Conservation (phyloP, 805 yeast species). For the Kuraishia piskuri region DNA sequence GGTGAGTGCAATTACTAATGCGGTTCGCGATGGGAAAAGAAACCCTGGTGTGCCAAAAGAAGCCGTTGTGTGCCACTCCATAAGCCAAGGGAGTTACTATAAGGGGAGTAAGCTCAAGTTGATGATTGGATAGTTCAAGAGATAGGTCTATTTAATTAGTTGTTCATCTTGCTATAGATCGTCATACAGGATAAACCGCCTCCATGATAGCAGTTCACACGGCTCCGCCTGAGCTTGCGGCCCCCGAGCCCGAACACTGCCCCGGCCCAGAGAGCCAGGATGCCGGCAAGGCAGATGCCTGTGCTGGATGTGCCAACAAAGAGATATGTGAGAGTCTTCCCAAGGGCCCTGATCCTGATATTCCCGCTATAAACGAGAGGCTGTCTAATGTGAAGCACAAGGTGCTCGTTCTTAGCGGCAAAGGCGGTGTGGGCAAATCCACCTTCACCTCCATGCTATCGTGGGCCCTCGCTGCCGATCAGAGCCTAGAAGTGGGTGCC, state of each 20-base stretch:
- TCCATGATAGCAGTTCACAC: not conserved
- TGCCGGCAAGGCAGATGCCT: constrained; percentile 93
- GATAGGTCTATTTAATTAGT: too few species aligned
- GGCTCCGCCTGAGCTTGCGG: constrained; percentile 24
- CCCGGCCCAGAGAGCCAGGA: constrained; percentile 95
- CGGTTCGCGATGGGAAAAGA: not conserved
- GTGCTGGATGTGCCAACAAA: constrained; percentile 92
- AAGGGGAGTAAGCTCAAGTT: too few species aligned
- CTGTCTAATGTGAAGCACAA: constrained; percentile 66
- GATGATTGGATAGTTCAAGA: too few species aligned
- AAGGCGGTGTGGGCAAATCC: constrained; percentile 97
- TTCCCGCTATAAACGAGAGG: constrained; percentile 64
- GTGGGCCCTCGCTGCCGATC: constrained; percentile 88
- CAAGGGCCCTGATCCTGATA: constrained; percentile 93
- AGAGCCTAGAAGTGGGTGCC: constrained; percentile 81
- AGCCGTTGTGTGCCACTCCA: too few species aligned
- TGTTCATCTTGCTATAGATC: too few species aligned
- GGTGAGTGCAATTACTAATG: not conserved
- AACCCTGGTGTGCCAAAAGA: not conserved
- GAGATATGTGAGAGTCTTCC: constrained; percentile 81
- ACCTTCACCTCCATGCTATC: constrained; percentile 94
- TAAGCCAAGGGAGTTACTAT: too few species aligned
- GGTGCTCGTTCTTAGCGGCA: constrained; percentile 68
- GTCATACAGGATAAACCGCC: not conserved
- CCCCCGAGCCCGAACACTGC: constrained; percentile 94